Evolutionary conservation across 2,329 filamentous ascomycete species (phyloP).

Genomic region (Penicillium sumatraense): DNA sequence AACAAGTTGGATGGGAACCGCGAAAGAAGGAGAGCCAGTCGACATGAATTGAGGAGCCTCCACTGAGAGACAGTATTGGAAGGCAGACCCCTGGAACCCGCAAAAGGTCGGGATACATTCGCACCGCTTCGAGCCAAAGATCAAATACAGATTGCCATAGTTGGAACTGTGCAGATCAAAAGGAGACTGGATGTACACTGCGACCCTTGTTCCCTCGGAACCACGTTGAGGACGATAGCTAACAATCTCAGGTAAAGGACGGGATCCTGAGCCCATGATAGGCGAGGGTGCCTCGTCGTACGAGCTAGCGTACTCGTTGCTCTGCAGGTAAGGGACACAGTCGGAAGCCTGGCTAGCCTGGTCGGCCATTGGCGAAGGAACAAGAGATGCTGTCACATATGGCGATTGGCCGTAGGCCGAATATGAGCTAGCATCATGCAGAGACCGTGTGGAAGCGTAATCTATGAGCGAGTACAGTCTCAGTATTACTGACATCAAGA

Average conservation of each 20-base stretch:
- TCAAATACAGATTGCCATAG: conserved; percentile 62
- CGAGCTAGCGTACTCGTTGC: conserved; percentile 48
- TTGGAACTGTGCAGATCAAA: conserved; percentile 72
- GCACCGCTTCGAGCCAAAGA: conserved; percentile 79
- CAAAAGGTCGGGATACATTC: conserved; percentile 67
- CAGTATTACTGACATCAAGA: conserved; percentile 18
- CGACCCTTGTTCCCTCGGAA: conserved; percentile 69
- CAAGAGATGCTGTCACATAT: conserved; percentile 44
- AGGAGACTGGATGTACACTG: conserved; percentile 73
- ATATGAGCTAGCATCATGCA: conserved; percentile 49
- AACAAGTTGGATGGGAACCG: conserved; percentile 63
- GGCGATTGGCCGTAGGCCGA: conserved; percentile 43
- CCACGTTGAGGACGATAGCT: conserved; percentile 74
- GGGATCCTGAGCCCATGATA: conserved; percentile 67
- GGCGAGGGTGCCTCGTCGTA: conserved; percentile 68
- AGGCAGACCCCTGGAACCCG: conserved; percentile 62
- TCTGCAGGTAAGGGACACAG: conserved; percentile 44
- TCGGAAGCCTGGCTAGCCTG: conserved; percentile 47
- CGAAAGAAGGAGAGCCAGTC: conserved; percentile 60
- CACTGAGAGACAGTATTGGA: conserved; percentile 72
- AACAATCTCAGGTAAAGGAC: conserved; percentile 66
- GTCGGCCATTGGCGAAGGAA: conserved; percentile 47
- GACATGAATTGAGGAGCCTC: conserved; percentile 70
- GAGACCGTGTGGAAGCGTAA: conserved; percentile 42
- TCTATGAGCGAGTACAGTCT: conserved; percentile 27